A percentile compares a stretch with the other conserved stretches of the same genome.
phyloP scores from a whole-genome alignment of 257 asterid genomes.

The Gynochthodes officinalis region DNA sequence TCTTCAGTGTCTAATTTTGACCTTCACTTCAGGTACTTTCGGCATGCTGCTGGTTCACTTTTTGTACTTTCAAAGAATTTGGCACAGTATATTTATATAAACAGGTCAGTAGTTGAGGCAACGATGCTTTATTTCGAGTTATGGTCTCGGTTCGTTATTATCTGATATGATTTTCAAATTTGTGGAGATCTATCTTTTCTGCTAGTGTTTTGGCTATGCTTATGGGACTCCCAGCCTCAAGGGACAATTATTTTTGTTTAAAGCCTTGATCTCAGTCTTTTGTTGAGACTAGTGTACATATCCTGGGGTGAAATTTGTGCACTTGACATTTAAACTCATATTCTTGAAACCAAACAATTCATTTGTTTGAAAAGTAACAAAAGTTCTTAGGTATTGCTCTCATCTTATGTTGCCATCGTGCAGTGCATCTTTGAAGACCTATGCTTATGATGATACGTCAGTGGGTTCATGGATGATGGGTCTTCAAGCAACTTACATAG shows the following conservation, averaged over 20 bases:
- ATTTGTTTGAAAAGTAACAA: neutral
- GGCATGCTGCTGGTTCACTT: constrained; percentile 81
- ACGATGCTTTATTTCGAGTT: neutral
- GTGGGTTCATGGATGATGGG: constrained; percentile 99
- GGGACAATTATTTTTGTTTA: neutral
- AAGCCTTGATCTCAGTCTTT: neutral
- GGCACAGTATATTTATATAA: constrained; percentile 70
- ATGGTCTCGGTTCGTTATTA: neutral
- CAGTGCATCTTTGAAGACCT: constrained; percentile 85
- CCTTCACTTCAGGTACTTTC: constrained; percentile 68
- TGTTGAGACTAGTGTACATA: neutral
- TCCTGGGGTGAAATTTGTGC: constrained; percentile 1
- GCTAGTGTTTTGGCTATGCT: neutral
- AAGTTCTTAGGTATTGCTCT: neutral
- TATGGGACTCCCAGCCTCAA: neutral
- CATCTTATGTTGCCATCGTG: constrained; percentile 18
- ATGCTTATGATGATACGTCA: constrained; percentile 75
- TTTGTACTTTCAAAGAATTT: constrained; percentile 60
- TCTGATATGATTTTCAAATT: neutral
- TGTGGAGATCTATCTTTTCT: neutral
- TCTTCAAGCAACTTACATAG: constrained; percentile 68
- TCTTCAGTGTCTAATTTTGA: constrained; percentile 16
- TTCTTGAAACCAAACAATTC: neutral
- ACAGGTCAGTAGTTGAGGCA: constrained; percentile 53
- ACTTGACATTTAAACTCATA: no score